These are phyloP conservation scores for Periconia digitata DNA, from an alignment of 2,329 filamentous ascomycete species.

Conservation along the genomic window DNA sequence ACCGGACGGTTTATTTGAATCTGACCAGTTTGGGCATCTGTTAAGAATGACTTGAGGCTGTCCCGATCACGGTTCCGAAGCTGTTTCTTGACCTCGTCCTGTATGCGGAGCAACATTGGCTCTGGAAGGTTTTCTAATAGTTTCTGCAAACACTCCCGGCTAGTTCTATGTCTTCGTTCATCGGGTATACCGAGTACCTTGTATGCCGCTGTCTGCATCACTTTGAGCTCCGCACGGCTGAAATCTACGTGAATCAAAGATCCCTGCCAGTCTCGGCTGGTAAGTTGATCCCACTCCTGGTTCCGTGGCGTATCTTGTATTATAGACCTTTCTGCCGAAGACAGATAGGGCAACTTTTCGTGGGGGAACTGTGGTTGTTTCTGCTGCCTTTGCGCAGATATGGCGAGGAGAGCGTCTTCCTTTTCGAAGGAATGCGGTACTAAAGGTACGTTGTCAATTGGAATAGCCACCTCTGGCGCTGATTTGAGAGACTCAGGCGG, in stretches of 20 bases:
- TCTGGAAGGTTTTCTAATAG: conserved; percentile 23
- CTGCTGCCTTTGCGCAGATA: conserved; percentile 3
- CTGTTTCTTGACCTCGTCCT: conserved; percentile 13
- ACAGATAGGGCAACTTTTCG: conserved; percentile 30
- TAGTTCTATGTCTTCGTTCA: conserved; percentile 13
- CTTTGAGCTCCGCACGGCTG: conserved; percentile 24
- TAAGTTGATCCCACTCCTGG: conserved; percentile 28
- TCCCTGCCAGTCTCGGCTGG: conserved; percentile 31
- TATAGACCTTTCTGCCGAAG: conserved; percentile 17
- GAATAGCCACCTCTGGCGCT: conserved; percentile 12
- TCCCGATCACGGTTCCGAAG: conserved; percentile 18
- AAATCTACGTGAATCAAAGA: conserved; percentile 38
- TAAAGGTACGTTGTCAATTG: conserved; percentile 20
- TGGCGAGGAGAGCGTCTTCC: conserved; percentile 23
- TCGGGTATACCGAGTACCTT: conserved; percentile 6
- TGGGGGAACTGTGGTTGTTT: neutral
- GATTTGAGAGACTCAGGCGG: conserved; percentile 13
- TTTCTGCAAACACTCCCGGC: conserved; percentile 24
- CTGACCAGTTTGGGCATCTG: conserved; percentile 28
- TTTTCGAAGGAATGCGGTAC: conserved; percentile 17
- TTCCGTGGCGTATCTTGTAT: conserved; percentile 14
- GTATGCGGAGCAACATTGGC: conserved; percentile 21
- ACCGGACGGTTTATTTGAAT: conserved; percentile 19
- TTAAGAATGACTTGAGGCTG: conserved; percentile 34
- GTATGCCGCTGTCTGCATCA: conserved; percentile 19